Evolutionary conservation across 805 yeast genomes (phyloP), one percentile per base, ranked within the genome.

Genomic region (Ogataea nitratoaversa): DNA sequence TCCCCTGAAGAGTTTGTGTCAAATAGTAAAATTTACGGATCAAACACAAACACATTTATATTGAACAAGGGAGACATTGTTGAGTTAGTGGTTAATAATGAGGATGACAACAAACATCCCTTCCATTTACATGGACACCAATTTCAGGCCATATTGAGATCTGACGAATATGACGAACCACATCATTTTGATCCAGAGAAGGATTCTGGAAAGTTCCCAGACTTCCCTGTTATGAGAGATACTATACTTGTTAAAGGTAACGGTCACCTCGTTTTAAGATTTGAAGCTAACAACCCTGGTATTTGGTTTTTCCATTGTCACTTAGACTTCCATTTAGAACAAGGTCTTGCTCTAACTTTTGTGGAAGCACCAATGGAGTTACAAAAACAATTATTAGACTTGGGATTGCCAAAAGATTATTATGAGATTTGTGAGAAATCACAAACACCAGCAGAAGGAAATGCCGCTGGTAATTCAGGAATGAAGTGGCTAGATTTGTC

Each of bases 291-390:
- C 54, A 89, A 90, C 54, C 96, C 96, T 3, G 97, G 97, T 42
- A 81, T 88, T 19, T 90, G 96, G 96, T 77, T 84, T 46, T 84
- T 89, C 79, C 97, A 89, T 60, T 89, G 97, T 63, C 95, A 86
- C 57, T 76, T 84, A 40, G 91, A 84, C 54, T 84, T 89, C 83
- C 95, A 84, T 63, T 73, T 84, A 59, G 82, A 79, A 50, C 93
- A 84, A 65, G 95, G 95, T 22, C 69, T 84, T 40, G 90, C 90
- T 7, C 68, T 83, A 37, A 76, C 78, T 2, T 73, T 84, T 28
- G 68, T 84, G 31, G 95, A 84, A 60, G 85, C 84, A 23, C 91
- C 93, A 17, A 53, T 67, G 38, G 66, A 67, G 27, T 57, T 83
- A 25, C 72, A 74, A 50, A 60, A 70, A 43, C 70, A 70, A 38